Evolutionary conservation across 495 filamentous ascomycete species (phyloP).

Genomic region (Aspergillus hancockii): DNA sequence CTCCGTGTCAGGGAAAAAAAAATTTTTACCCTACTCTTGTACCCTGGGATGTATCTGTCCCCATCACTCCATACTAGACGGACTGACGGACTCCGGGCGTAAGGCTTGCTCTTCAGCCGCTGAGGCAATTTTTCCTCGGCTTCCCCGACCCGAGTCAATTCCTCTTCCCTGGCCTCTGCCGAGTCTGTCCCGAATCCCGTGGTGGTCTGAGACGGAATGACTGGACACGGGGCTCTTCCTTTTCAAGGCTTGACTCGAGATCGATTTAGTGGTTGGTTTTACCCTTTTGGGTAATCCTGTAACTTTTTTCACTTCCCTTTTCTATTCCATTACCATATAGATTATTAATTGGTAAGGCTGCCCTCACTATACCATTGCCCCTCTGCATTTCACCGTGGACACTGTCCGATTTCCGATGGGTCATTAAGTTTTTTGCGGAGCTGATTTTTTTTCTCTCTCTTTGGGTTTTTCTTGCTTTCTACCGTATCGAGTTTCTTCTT

Average conservation of each 20-base stretch:
- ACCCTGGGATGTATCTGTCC: background rate
- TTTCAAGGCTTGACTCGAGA: background rate
- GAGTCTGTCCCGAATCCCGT: conserved; percentile 31
- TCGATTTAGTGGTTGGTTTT: background rate
- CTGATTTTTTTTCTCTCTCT: background rate
- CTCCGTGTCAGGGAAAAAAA: conserved; percentile 4
- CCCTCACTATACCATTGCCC: background rate
- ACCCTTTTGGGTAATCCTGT: conserved; percentile 18
- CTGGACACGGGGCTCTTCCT: conserved; percentile 4
- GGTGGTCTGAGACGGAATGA: conserved; percentile 24
- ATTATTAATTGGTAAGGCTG: conserved; percentile 1
- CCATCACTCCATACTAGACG: conserved; percentile 1
- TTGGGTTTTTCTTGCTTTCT: background rate
- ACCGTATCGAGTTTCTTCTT: background rate
- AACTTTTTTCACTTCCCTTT: conserved; percentile 18
- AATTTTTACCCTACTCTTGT: background rate
- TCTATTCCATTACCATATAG: background rate
- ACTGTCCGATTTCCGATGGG: background rate
- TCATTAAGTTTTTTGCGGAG: background rate
- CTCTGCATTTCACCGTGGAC: background rate
- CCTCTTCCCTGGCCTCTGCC: conserved; percentile 12
- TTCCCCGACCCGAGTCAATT: conserved; percentile 22
- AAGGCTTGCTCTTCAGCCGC: background rate
- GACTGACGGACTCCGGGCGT: background rate
- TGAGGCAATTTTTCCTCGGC: conserved; percentile 26